Evolutionary conservation across 768 basidiomycete species (phyloP), one percentile per base, ranked within the genome.

Genomic region (Suillus ampliporus): DNA sequence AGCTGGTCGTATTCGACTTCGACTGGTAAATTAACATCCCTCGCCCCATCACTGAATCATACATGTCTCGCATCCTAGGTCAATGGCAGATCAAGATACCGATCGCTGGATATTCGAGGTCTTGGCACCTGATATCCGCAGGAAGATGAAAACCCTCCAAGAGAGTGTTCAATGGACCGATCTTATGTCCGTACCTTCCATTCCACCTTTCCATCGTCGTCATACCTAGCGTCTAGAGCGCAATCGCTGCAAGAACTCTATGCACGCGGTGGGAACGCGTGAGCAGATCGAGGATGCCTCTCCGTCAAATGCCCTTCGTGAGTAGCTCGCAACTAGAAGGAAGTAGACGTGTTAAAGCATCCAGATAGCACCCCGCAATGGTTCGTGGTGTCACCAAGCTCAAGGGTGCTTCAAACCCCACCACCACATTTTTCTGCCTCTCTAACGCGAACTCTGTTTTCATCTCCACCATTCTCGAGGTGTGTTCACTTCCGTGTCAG

Each of bases 391-490:
- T 97, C n/a, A 86, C 82, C 26, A 82, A 81, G 3, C 82, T 97
- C 64, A 94, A 97, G 73, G 79, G 82, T 4, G 79, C 84, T 17
- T 72, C 84, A 15, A 82, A 82, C n/a, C 87, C 91, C 8, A 69
- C 63, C 80, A 85, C 87, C 0, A 91, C 90, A 4, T 90, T 98
- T 76, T 82, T 98, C 68, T 93, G 94, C 73, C 84, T 99, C 50
- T 98, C 97, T 62, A 99, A 97, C 75, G 89, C 97, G 51, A 99
- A 99, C 77, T 81, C 84, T 1, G 86, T 97, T 58, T 99, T 92
- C 80, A 99, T 98, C 73, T 80, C 85, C 26, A 95, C 93, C 7
- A 96, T 98, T 68, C 82, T 97, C 57, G 82, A 93, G 83, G 95
- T 91, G 67, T 21, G 76, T 60, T 15, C 34, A 19, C 26, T 23